A percentile compares a stretch with the other conserved stretches of the same genome.
These are phyloP conservation scores for Stygiomarasmius scandens DNA, from an alignment of 1,284 basidiomycete genomes.

Conservation along the genomic window DNA sequence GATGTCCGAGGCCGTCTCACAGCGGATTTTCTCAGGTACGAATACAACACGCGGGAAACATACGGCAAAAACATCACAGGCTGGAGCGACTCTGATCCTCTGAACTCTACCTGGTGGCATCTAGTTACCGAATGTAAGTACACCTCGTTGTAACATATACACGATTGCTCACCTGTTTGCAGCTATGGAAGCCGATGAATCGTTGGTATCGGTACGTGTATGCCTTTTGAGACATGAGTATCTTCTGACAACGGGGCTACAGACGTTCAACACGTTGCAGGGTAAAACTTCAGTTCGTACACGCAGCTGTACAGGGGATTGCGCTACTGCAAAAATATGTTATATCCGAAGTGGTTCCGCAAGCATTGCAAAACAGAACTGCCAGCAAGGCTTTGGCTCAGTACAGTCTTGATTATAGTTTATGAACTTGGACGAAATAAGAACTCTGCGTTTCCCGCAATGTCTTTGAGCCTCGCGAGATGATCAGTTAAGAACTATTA, in stretches of 20 bases:
- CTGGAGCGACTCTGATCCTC: slow-evolving; percentile 69
- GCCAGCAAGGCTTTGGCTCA: slow-evolving; percentile 63
- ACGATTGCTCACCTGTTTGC: background rate
- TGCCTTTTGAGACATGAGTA: background rate
- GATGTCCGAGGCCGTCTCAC: background rate
- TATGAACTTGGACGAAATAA: background rate
- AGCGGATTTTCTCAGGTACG: slow-evolving; percentile 26
- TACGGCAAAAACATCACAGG: slow-evolving; percentile 63
- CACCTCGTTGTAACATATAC: background rate
- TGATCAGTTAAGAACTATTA: too few species aligned
- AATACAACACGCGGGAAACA: slow-evolving; percentile 72
- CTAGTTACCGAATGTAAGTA: slow-evolving; percentile 70
- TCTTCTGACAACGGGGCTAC: slow-evolving; percentile 7
- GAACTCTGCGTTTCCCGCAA: too few species aligned
- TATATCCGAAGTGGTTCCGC: slow-evolving; percentile 78
- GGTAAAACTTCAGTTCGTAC: slow-evolving; percentile 66
- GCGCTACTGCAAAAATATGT: slow-evolving; percentile 71
- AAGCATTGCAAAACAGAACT: slow-evolving; percentile 60
- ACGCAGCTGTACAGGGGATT: slow-evolving; percentile 61
- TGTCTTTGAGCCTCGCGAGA: too few species aligned
- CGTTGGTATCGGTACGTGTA: slow-evolving; percentile 56
- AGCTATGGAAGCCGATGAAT: slow-evolving; percentile 67
- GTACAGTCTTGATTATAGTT: slow-evolving; percentile 48
- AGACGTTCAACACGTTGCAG: slow-evolving; percentile 73
- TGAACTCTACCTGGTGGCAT: slow-evolving; percentile 88